phyloP scores from a whole-genome alignment of 352 stramenopile genomes.

The Globisporangium takayamanum region DNA sequence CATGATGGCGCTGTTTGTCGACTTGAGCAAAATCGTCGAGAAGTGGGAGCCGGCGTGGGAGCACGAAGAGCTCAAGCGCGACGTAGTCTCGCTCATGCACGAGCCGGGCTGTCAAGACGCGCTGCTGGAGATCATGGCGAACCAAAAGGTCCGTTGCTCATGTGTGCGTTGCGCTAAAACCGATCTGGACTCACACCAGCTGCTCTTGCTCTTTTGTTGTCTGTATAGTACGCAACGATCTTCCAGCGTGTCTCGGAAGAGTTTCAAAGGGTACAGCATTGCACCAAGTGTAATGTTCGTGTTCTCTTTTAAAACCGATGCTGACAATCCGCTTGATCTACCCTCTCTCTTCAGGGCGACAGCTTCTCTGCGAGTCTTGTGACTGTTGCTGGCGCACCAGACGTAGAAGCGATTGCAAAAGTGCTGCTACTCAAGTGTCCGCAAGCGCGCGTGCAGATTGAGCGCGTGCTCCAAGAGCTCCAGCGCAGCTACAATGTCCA shows the following conservation, averaged over 20 bases:
- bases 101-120: slow-evolving; percentile 69
- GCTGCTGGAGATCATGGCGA: slow-evolving; percentile 49
- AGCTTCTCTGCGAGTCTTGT: slow-evolving; percentile 52
- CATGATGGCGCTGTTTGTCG: slow-evolving; percentile 64
- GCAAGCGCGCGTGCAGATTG: slow-evolving; percentile 60
- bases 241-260: slow-evolving; percentile 59
- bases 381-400: slow-evolving; percentile 33
- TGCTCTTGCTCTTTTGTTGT: too few relatives aligned
- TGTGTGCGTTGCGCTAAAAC: too few relatives aligned
- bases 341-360: slow-evolving; percentile 14
- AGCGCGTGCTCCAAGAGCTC: slow-evolving; percentile 66
- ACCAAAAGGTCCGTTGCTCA: too few relatives aligned
- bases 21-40: slow-evolving; percentile 69
- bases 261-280: slow-evolving; percentile 35
- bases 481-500: slow-evolving; percentile 66
- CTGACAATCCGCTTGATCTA: not conserved
- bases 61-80: slow-evolving; percentile 57
- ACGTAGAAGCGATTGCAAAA: slow-evolving; percentile 69
- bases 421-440: slow-evolving; percentile 72
- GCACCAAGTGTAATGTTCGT: not conserved
- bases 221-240: slow-evolving; percentile 38
- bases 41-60: slow-evolving; percentile 58
- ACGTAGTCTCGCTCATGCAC: slow-evolving; percentile 66
- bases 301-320: not conserved
- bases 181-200: too few relatives aligned